These are phyloP conservation scores for Rhododendron molle DNA, from an alignment of 148 eudicot species.

Conservation along the genomic window DNA sequence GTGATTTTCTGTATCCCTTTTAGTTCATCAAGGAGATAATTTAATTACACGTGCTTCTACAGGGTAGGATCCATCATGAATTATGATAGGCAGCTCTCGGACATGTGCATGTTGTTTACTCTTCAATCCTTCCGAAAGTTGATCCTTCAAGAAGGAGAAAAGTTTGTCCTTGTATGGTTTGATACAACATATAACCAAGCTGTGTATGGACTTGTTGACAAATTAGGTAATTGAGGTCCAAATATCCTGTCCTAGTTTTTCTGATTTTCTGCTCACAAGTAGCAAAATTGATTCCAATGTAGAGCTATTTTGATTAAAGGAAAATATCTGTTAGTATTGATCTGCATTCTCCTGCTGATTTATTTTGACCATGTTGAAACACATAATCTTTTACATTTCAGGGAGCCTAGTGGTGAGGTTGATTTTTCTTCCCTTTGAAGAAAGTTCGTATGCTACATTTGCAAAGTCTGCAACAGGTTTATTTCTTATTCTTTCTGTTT, in stretches of 20 bases:
- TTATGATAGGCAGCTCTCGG: conserved; percentile 61
- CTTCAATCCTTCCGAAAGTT: conserved; percentile 81
- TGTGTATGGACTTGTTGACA: conserved; percentile 95
- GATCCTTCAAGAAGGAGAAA: conserved; percentile 99
- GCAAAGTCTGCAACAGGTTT: conserved; percentile 99
- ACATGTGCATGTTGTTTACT: conserved; percentile 80
- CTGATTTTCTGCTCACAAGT: background rate
- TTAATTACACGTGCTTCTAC: conserved; percentile 20
- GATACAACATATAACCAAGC: conserved; percentile 98
- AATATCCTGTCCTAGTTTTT: conserved; percentile 4
- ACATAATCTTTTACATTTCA: conserved; percentile 30
- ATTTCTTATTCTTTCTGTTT: conserved; percentile 18
- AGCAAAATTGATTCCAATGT: conserved; percentile 1
- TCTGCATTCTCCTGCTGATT: background rate
- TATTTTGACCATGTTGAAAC: background rate
- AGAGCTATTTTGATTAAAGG: background rate
- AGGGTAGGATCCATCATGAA: conserved; percentile 40
- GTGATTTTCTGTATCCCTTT: conserved; percentile 7
- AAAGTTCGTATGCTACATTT: conserved; percentile 89
- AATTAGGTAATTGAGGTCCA: conserved; percentile 57
- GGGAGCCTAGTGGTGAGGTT: conserved; percentile 98
- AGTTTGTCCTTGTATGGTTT: conserved; percentile 95
- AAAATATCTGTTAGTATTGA: background rate
- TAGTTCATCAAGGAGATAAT: background rate
- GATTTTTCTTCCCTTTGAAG: conserved; percentile 97